Evolutionary conservation across 2,329 filamentous ascomycete species (phyloP).

Genomic region (Cercospora nicotianae): DNA sequence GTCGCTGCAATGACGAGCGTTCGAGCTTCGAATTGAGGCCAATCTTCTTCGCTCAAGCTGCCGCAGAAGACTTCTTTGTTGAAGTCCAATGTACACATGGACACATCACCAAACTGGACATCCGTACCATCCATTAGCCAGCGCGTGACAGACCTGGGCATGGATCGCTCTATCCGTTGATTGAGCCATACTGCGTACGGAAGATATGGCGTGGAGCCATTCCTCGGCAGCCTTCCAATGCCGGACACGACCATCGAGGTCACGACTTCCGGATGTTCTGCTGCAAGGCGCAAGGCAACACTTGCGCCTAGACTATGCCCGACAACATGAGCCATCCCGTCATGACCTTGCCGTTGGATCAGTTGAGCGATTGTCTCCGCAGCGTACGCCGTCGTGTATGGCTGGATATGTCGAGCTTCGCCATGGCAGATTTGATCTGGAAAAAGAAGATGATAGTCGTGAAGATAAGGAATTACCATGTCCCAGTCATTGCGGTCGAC

Average conservation of each 20-base stretch:
- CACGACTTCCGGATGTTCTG: slow-evolving; percentile 26
- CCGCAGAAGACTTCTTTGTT: slow-evolving; percentile 23
- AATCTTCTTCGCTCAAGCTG: slow-evolving; percentile 17
- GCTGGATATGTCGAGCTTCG: slow-evolving; percentile 21
- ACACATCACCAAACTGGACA: slow-evolving; percentile 9
- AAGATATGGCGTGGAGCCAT: slow-evolving; percentile 11
- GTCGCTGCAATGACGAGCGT: slow-evolving; percentile 33
- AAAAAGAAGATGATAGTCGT: slow-evolving; percentile 30
- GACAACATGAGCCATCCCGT: slow-evolving; percentile 29
- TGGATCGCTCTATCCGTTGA: slow-evolving; percentile 19
- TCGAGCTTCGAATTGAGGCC: slow-evolving; percentile 26
- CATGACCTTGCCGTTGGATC: slow-evolving; percentile 25
- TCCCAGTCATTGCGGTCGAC: slow-evolving; percentile 28
- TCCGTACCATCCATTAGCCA: slow-evolving; percentile 32
- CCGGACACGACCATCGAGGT: slow-evolving; percentile 30
- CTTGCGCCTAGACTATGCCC: slow-evolving; percentile 34
- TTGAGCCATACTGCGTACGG: slow-evolving; percentile 26
- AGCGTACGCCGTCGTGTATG: slow-evolving; percentile 27
- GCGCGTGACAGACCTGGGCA: slow-evolving; percentile 23
- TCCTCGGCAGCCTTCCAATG: slow-evolving; percentile 19
- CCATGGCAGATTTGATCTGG: slow-evolving; percentile 32
- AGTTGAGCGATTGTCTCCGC: slow-evolving; percentile 27
- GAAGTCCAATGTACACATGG: slow-evolving; percentile 16
- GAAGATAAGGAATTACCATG: slow-evolving; percentile 26
- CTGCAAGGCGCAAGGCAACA: slow-evolving; percentile 29